Evolutionary conservation across 176 grass and related monocot genomes (phyloP), one percentile per base, ranked within the genome.

Genomic region (Phoenix dactylifera): DNA sequence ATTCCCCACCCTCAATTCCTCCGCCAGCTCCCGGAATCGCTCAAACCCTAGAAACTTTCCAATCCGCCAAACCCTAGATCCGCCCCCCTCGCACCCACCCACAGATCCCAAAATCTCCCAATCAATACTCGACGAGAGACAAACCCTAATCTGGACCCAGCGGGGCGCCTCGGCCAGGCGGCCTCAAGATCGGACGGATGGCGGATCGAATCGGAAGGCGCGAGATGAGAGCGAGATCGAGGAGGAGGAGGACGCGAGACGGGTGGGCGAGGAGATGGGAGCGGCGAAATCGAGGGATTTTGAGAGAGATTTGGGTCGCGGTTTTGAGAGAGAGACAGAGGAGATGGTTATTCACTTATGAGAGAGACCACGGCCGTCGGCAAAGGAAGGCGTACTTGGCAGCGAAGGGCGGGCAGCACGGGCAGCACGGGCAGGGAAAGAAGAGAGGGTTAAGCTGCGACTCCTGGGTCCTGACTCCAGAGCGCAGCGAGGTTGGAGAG

Each of bases 91-190:
- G 17, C 22, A 22, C 18, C 54, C 54, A 18, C 23, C 4, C 7
- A 4, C 58, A 60, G 30, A 15, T 65, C 35, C 35, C 1, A 44
- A 44, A 44, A 44, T 44, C 35, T 6, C 7, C 32, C 35, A 44
- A 44, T 44, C 14, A 44, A 44, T 3, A 44, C 10, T 9, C 35
- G 35, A 30, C 5, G 35, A 0, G 35, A 44, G 1, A 12, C 66
- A 81, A 74, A 75, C 39, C 67, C 20, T 68, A 79, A 83, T 39
- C 17, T 12, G 49, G 20, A 26, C 7, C 22, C 52, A 26, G 16
- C 52, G 67, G 59, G 64, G 55, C 62, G 74, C 49, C 22, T 79
- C 72, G 55, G 77, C 56, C 22, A 17, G 1, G 54, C 24, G 16
- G 75, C 76, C 9, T 12, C 7, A 0, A 44, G 32, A 44, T 44